Evolutionary conservation across 2,329 filamentous ascomycete genomes (phyloP), one percentile per base, ranked within the genome.

Genomic region (Thielaviopsis euricoi): DNA sequence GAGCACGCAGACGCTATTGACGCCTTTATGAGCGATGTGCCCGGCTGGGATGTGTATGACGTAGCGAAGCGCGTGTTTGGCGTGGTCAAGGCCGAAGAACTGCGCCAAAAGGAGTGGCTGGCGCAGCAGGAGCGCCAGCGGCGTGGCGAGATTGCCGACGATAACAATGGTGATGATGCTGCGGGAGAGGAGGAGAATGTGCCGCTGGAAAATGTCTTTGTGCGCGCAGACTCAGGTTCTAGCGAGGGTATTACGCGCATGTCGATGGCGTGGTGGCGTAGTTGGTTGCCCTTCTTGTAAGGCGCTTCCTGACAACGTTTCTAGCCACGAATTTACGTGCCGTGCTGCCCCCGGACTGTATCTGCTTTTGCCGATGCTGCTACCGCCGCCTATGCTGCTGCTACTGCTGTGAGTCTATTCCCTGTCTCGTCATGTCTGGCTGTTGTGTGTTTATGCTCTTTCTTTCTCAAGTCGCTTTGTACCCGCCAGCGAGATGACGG

Each of bases 1-100:
- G 81, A 78, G 78, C 79, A 82, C 60, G 66, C 81, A 19, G 78
- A 82, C 60, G 72, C 80, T 57, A 72, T 81, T 23, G 75, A 80
- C 59, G 78, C 74, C 2, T 82, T 81, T 63, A 68, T 67, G 58
- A 64, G 64, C 13, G 70, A 75, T 59, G 70, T 78, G 2, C 67
- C 69, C 2, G 71, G 69, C 10, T 81, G 78, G 77, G 72, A 75
- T 22, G 77, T 75, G 62, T 68, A 63, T 7, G 67, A 66, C 12
- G 66, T 82, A 6, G 74, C 73, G 10, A 79, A 76, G 68, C 67
- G 79, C 51, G 65, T 82, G 22, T 81, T 80, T 65, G 67, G 70
- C 6, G 22, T 60, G 5, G 59, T 60, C 26, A 60, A 60, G 33
- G 56, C 59, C 13, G 59, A 60, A 22, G 59, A 60, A 25, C 40